Evolutionary conservation across 208 protist species (phyloP).

Genomic region (Acanthamoeba healyi): DNA sequence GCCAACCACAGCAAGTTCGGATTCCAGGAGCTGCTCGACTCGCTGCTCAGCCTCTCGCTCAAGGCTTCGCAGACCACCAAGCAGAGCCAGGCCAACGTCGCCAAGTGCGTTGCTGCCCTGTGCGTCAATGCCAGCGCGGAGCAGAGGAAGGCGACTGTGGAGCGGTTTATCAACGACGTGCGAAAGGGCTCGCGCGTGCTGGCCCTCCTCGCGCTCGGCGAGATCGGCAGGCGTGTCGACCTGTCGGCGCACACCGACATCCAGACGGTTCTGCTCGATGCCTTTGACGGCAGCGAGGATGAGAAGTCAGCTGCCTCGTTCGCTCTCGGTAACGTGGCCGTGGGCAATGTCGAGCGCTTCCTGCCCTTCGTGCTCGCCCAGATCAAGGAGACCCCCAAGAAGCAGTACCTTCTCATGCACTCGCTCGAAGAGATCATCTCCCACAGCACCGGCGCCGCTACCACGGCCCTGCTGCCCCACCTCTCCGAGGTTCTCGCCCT

Average conservation of each 20-base stretch:
- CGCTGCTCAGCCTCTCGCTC: constrained; percentile 22
- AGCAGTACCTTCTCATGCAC: constrained; percentile 92
- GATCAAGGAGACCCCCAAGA: constrained; percentile 86
- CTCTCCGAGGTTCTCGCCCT: constrained; percentile 75
- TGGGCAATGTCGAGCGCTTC: constrained; percentile 86
- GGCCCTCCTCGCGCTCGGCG: constrained; percentile 88
- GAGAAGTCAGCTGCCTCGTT: constrained; percentile 91
- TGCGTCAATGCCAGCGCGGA: constrained; percentile 25
- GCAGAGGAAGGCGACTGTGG: constrained; percentile 75
- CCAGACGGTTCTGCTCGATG: constrained; percentile 76
- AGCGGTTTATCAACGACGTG: constrained; percentile 81
- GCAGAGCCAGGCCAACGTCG: constrained; percentile 70
- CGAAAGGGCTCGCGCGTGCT: constrained; percentile 70
- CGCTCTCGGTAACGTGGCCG: constrained; percentile 87
- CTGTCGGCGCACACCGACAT: constrained; percentile 76
- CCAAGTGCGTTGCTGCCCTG: constrained; percentile 85
- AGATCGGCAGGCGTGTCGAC: constrained; percentile 89
- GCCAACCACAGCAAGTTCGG: constrained; percentile 63
- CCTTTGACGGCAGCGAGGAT: constrained; percentile 87
- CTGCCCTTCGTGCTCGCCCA: constrained; percentile 88
- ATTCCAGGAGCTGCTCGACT: constrained; percentile 75
- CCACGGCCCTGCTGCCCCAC: constrained; percentile 67
- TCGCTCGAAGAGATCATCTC: constrained; percentile 88
- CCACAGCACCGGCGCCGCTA: neutral
- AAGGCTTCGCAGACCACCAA: constrained; percentile 68